A percentile compares a stretch with the other conserved stretches of the same genome.
These are phyloP conservation scores for Xylaria sp. DNA, from an alignment of 2,329 filamentous ascomycete genomes.

Conservation along the genomic window DNA sequence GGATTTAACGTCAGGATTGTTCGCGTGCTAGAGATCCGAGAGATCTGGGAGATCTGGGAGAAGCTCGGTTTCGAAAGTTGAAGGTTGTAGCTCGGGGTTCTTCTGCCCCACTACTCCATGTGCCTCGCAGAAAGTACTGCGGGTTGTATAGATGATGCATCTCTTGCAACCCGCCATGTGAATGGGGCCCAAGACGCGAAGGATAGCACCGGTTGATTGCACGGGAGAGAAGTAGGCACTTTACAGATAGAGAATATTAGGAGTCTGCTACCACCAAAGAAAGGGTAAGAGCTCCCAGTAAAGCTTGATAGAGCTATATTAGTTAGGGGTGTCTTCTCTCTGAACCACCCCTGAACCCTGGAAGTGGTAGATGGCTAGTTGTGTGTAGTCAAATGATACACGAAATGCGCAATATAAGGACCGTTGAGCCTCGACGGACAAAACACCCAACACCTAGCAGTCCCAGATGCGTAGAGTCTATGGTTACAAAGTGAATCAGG, in stretches of 20 bases:
- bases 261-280: too few species aligned
- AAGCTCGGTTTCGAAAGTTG: not conserved
- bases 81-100: not conserved
- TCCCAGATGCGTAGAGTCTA: slow-evolving; percentile 12
- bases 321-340: not conserved
- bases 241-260: too few species aligned
- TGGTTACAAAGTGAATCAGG: slow-evolving; percentile 13
- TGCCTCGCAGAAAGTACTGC: not conserved
- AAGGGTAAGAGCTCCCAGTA: not conserved
- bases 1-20: not conserved
- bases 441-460: slow-evolving; percentile 13
- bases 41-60: not conserved
- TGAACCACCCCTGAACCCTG: not conserved
- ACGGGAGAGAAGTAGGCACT: too few species aligned
- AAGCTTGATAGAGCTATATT: not conserved
- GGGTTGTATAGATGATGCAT: too few species aligned
- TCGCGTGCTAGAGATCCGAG: too few species aligned
- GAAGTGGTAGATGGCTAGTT: not conserved
- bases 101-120: slow-evolving; percentile 19
- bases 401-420: slow-evolving; percentile 1
- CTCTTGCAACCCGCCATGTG: not conserved
- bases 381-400: not conserved
- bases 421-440: slow-evolving; percentile 14
- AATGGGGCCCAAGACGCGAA: too few species aligned
- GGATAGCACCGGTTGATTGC: too few species aligned